Evolutionary conservation across 345 rosid species (phyloP), one percentile per base, ranked within the genome.

Genomic region (Lepidium africanum): DNA sequence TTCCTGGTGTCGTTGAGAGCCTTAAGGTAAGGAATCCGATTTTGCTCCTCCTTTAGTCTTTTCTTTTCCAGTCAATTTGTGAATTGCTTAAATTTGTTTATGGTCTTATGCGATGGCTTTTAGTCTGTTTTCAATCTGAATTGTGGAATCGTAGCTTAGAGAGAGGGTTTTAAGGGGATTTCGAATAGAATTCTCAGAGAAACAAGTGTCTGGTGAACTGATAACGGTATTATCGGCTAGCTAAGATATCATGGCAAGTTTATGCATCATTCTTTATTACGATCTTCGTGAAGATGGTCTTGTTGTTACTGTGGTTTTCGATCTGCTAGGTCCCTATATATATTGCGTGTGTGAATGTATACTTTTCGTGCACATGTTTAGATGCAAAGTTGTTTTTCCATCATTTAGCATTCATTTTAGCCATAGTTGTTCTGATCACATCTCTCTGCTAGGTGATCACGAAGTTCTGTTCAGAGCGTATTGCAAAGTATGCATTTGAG

Each of bases 401-500:
- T 19, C 35, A 8, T 35, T 5, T 5, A 6, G 19, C 15, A 35
- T 17, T 33, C 8, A 3, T 54, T 61, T 32, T n/a, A 33, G 42
- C 9, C 25, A 47, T 11, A 6, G 15, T 37, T 11, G 8, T 40
- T 72, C 76, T 78, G 70, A 81, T 74, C 25, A 71, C 66, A 63
- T 62, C 23, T 2, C 19, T 71, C 40, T 81, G 73, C 19, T 82
- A 94, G 99, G 96, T 95, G 79, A 95, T 95, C 59, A 95, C 99
- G 42, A 91, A 95, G 96, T 95, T 95, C 65, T 95, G 97, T 39
- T 95, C 99, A 0, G 97, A 95, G 78, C 90, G 99, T 19, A 85
- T 95, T 63, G 99, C 99, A 2, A 88, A 91, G 57, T 95, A 95
- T 70, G 99, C 99, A 0, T 95, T 95, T 52, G 97, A 91, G 85